Base-by-base conservation (phyloP, 73 alveolate species). In the Paramecium sonneborni region DNA sequence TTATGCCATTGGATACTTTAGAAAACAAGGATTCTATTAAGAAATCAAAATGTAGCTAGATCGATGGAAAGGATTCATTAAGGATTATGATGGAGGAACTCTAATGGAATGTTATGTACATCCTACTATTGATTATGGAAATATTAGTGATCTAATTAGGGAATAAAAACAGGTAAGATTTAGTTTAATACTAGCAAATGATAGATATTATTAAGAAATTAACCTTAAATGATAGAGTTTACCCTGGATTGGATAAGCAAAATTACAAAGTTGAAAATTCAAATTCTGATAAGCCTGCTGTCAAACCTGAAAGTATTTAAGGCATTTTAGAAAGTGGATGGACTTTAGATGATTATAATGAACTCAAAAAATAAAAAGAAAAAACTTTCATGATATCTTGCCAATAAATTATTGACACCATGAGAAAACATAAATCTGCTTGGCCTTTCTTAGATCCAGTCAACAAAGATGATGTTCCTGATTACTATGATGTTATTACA, bases 41-140 rank as follows among this genome's bases (percentile, higher is more conserved):
- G 95, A 85, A 35, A 69, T 92, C 39, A 93, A 95, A 67, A 76
- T 94, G 98, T 97, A 98, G 8, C 92, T 88, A 46, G 96, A 94
- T 37, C 85, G 95, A 70, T 97, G 97, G 97, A 96, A 94, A 88
- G 99, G 99, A 28, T 98, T 94, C 93, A 97, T 98, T 34, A 98
- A 98, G 92, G 99, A 98, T 74, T 98, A 98, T 92, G 99, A 97
- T 82, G 99, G 99, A 18, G 98, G 99, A 14, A 97, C 98, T 20
- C 56, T 97, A 76, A 97, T 97, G 99, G 98, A 97, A 85, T 97
- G 99, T 94, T 92, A 93, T 84, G 90, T 96, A 5, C 94, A 95
- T 70, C 92, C 85, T 28, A 92, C 93, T 57, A 93, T 97, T 35
- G 97, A 96, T 76, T 97, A 97, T 74, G 95, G 89, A 23, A 92